A percentile compares a stretch with the other conserved stretches of the same genome.
Evolutionary conservation across 495 filamentous ascomycete species (phyloP).

Genomic region (Tuber indicum): DNA sequence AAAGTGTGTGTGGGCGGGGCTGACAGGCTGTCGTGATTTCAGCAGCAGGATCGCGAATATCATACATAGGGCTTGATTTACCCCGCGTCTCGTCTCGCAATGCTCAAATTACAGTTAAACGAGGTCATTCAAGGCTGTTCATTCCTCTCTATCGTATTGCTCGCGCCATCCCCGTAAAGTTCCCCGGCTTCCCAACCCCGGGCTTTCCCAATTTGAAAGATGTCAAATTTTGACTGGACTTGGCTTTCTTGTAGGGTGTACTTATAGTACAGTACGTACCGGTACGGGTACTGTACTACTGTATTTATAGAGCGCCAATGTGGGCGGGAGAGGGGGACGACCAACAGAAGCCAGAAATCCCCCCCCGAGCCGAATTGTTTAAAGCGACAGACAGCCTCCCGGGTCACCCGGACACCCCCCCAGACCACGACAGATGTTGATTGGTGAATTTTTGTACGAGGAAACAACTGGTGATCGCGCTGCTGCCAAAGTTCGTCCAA

Average conservation of each 20-base stretch:
- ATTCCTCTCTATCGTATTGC: neutral
- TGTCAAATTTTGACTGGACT: neutral
- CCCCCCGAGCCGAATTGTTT: neutral
- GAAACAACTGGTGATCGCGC: neutral
- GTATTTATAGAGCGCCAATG: neutral
- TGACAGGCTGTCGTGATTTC: neutral
- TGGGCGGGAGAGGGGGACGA: no score
- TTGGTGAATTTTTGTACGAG: neutral
- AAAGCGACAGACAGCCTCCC: neutral
- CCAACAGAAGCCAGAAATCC: neutral
- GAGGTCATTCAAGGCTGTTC: neutral
- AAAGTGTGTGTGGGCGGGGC: neutral
- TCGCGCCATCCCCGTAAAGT: neutral
- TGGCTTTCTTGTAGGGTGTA: neutral
- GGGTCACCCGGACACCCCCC: neutral
- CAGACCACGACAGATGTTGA: neutral
- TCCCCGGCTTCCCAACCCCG: neutral
- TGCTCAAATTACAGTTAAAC: neutral
- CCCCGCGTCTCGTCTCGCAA: neutral
- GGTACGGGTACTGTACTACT: neutral
- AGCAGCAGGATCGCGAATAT: neutral
- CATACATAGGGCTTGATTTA: constrained; percentile 1
- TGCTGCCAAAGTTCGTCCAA: neutral
- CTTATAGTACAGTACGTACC: neutral
- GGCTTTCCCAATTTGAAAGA: neutral